Conservation (phyloP, 192 early-diverging fungal species). For the Coemansia sp. region DNA sequence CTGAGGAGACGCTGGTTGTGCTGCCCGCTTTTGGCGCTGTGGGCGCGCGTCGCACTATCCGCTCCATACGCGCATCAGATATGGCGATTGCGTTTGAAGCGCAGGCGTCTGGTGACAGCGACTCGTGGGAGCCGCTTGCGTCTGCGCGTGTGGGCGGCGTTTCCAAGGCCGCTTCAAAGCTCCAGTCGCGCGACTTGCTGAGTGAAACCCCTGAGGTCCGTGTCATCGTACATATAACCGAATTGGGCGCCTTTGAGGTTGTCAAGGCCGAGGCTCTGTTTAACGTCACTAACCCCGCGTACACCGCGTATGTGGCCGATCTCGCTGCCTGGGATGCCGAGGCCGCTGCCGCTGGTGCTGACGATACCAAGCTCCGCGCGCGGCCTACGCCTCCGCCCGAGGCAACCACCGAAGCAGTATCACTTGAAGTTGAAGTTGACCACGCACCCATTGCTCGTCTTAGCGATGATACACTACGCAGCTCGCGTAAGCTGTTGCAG, state of each 20-base stretch:
- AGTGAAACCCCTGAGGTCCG: constrained; percentile 78
- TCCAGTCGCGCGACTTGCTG: constrained; percentile 55
- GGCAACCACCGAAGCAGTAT: constrained; percentile 45
- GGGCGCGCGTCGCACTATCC: constrained; percentile 83
- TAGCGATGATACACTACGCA: constrained; percentile 34
- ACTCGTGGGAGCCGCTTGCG: constrained; percentile 24
- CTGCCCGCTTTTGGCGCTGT: constrained; percentile 62
- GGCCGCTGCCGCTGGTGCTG: constrained; percentile 47
- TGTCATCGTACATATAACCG: constrained; percentile 74
- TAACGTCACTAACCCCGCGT: constrained; percentile 51
- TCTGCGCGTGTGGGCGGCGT: constrained; percentile 68
- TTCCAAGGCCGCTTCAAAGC: constrained; percentile 63
- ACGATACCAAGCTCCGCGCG: constrained; percentile 32
- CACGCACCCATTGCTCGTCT: constrained; percentile 59
- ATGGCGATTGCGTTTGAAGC: constrained; percentile 73
- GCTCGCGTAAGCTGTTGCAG: constrained; percentile 54
- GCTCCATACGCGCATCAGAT: constrained; percentile 65
- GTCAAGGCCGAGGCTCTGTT: constrained; percentile 60
- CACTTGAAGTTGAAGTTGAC: constrained; percentile 59
- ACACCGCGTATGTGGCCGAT: constrained; percentile 28
- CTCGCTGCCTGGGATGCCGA: constrained; percentile 44
- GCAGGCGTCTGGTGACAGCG: constrained; percentile 59
- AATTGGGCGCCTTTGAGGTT: constrained; percentile 67
- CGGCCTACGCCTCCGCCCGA: constrained; percentile 29
- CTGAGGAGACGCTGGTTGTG: constrained; percentile 25